Evolutionary conservation across 441 rosid species (phyloP).

Genomic region (Breynia disticha): DNA sequence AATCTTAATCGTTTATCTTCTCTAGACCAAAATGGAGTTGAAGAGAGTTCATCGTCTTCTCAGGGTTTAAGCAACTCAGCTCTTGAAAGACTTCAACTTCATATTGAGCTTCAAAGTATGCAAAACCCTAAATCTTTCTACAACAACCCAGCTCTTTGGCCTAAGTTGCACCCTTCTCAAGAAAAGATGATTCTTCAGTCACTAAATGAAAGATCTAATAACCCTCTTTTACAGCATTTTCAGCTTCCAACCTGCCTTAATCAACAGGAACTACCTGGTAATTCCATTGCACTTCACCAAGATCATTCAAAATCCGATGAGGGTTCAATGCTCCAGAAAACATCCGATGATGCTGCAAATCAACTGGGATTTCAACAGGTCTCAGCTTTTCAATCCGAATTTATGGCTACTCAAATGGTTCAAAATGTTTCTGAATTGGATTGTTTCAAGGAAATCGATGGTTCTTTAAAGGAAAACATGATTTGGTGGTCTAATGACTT

Average conservation of each 20-base stretch:
- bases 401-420: constrained; percentile 16
- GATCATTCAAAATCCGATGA: constrained; percentile 5
- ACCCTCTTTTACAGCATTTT: constrained; percentile 19
- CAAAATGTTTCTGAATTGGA: constrained; percentile 31
- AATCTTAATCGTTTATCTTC: constrained; percentile 20
- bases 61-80: constrained; percentile 68
- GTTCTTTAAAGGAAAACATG: constrained; percentile 27
- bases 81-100: constrained; percentile 86
- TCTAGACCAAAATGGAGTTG: constrained; percentile 14
- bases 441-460: constrained; percentile 21
- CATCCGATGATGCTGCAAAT: no score
- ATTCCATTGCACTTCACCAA: constrained; percentile 11
- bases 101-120: constrained; percentile 73
- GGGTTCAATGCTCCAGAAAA: background rate
- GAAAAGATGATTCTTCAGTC: constrained; percentile 36
- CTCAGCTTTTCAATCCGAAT: constrained; percentile 29
- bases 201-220: constrained; percentile 21
- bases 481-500: constrained; percentile 64
- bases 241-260: background rate
- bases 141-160: constrained; percentile 70
- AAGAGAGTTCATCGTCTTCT: constrained; percentile 29
- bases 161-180: constrained; percentile 59
- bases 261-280: constrained; percentile 10
- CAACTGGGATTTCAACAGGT: constrained; percentile 3
- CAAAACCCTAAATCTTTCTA: constrained; percentile 58